Evolutionary conservation across 2,329 filamentous ascomycete species (phyloP).

Genomic region (Cephalotrichum gorgonifer): DNA sequence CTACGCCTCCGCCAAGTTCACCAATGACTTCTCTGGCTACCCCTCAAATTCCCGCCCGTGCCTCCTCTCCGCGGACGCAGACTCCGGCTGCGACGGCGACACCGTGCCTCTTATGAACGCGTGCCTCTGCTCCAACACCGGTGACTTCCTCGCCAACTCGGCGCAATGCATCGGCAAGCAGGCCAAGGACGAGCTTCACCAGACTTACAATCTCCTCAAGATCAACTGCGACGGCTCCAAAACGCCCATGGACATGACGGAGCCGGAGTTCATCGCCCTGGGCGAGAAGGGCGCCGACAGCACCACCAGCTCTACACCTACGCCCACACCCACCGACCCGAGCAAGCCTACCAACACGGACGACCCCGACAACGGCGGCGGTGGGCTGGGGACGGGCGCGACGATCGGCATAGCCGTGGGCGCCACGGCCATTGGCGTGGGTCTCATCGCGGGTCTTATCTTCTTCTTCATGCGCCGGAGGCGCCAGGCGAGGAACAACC

Average conservation of each 20-base stretch:
- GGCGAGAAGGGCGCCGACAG: slow-evolving; percentile 10
- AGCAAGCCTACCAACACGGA: not conserved
- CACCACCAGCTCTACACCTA: slow-evolving; percentile 8
- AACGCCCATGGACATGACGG: slow-evolving; percentile 30
- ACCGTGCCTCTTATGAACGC: slow-evolving; percentile 29
- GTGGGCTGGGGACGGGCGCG: slow-evolving; percentile 22
- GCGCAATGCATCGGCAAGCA: slow-evolving; percentile 33
- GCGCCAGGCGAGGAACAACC: not conserved
- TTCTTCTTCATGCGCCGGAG: slow-evolving; percentile 16
- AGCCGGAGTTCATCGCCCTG: slow-evolving; percentile 27
- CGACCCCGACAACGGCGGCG: slow-evolving; percentile 8
- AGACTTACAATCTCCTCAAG: slow-evolving; percentile 32
- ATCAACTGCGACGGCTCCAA: slow-evolving; percentile 31
- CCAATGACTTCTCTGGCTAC: slow-evolving; percentile 24
- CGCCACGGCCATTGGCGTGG: slow-evolving; percentile 18
- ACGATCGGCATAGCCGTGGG: slow-evolving; percentile 31
- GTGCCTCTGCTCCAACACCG: slow-evolving; percentile 37
- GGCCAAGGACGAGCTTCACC: slow-evolving; percentile 23
- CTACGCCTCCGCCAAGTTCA: slow-evolving; percentile 12
- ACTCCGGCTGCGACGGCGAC: slow-evolving; percentile 28
- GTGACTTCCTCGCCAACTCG: slow-evolving; percentile 35
- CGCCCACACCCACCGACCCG: slow-evolving; percentile 2
- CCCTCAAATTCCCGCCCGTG: slow-evolving; percentile 25
- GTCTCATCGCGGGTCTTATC: slow-evolving; percentile 12
- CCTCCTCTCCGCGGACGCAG: slow-evolving; percentile 27